Evolutionary conservation across 164 flowering plant species (phyloP).

Genomic region (Kalanchoe fedtschenkoi): DNA sequence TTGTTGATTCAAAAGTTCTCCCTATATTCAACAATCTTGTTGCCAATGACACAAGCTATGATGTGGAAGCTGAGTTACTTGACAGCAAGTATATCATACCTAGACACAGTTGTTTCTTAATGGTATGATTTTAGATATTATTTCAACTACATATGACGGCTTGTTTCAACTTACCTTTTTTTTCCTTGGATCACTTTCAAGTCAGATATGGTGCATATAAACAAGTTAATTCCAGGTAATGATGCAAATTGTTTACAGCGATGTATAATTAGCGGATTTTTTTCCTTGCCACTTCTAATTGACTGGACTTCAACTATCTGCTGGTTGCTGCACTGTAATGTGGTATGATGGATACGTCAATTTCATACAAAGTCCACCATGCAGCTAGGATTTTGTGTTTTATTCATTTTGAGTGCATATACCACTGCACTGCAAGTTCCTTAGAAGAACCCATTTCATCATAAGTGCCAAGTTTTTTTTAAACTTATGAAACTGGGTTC

Average conservation of each 20-base stretch:
- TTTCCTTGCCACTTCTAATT: neutral
- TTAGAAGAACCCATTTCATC: too few relatives aligned
- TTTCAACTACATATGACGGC: neutral
- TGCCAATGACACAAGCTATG: constrained; percentile 40
- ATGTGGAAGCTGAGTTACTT: constrained; percentile 63
- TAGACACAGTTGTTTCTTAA: constrained; percentile 61
- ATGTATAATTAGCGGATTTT: neutral
- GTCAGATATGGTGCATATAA: constrained; percentile 79
- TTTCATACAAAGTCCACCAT: too few relatives aligned
- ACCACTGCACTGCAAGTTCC: too few relatives aligned
- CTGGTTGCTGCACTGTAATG: too few relatives aligned
- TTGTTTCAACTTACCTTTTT: neutral
- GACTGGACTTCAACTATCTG: too few relatives aligned
- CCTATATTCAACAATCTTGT: constrained; percentile 56
- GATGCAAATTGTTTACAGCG: constrained; percentile 2
- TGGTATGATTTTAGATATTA: constrained; percentile 37
- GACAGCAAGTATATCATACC: constrained; percentile 50
- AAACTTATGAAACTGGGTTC: too few relatives aligned
- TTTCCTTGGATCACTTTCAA: constrained; percentile 31
- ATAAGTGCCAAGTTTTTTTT: too few relatives aligned
- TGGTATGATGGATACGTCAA: too few relatives aligned
- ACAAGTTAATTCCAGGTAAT: constrained; percentile 77
- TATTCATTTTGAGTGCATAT: too few relatives aligned
- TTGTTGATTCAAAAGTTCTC: constrained; percentile 24
- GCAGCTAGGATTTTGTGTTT: too few relatives aligned